phyloP scores from a whole-genome alignment of 345 rosid genomes.

The Zanthoxylum bungeanum region DNA sequence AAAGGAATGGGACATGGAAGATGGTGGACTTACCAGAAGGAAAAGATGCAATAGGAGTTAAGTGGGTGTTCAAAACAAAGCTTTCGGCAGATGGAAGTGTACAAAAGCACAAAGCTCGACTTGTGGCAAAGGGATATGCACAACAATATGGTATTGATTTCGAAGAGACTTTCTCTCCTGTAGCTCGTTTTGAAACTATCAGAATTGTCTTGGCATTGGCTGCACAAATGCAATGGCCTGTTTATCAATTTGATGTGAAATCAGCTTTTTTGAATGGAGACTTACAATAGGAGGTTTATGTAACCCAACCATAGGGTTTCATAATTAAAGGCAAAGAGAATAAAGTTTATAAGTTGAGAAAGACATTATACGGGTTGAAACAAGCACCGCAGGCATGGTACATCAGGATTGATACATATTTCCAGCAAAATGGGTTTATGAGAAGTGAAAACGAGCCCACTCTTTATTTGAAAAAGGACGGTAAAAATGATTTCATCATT shows the following conservation, averaged over 20 bases:
- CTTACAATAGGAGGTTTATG: no score
- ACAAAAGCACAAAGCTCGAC: not conserved
- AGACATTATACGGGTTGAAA: not conserved
- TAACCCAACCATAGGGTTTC: no score
- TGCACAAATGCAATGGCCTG: no score
- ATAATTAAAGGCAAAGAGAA: no score
- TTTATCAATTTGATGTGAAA: no score
- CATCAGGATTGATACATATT: not conserved
- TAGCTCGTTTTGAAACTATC: no score
- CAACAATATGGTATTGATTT: not conserved
- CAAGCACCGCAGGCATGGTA: not conserved
- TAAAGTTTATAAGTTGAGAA: not conserved
- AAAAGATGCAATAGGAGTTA: no score
- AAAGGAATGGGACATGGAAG: no score
- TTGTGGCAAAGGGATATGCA: constrained; percentile 1
- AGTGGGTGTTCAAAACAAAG: constrained; percentile 2
- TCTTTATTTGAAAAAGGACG: not conserved
- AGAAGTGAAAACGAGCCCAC: constrained; percentile 7
- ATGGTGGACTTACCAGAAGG: no score
- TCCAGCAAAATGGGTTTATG: no score
- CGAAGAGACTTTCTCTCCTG: not conserved
- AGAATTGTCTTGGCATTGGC: no score
- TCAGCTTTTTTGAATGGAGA: no score
- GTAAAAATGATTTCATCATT: not conserved
- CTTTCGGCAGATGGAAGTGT: not conserved